Conservation (phyloP, 2,329 filamentous ascomycete species). For the Niveomyces coronatus region DNA sequence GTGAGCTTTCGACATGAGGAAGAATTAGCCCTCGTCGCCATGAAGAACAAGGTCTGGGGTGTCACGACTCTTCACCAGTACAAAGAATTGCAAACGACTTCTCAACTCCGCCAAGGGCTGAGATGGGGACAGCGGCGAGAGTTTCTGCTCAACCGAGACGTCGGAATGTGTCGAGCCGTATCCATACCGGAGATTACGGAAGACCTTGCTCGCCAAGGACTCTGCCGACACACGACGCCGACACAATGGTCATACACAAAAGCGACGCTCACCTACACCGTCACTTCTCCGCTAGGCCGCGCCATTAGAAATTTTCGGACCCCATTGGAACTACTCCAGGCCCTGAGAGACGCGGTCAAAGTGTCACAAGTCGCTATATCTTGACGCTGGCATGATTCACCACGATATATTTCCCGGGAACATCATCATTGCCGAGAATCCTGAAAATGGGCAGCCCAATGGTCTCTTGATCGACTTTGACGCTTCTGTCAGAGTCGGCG, state of each 20-base stretch:
- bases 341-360: constrained; percentile 14
- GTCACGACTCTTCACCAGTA: not conserved
- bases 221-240: constrained; percentile 11
- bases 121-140: not conserved
- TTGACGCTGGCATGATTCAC: constrained; percentile 11
- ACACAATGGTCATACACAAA: constrained; percentile 12
- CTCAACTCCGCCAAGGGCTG: not conserved
- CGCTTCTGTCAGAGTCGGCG: constrained; percentile 10
- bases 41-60: not conserved
- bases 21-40: not conserved
- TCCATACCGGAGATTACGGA: too few species aligned
- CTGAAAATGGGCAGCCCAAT: not conserved
- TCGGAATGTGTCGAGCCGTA: too few species aligned
- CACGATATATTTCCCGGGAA: constrained; percentile 13
- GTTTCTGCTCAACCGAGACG: not conserved
- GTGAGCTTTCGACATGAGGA: not conserved
- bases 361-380: constrained; percentile 13
- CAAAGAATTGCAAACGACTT: not conserved
- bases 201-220: too few species aligned
- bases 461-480: constrained; percentile 16
- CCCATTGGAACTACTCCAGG: constrained; percentile 11
- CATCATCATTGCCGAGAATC: constrained; percentile 12
- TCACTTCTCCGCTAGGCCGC: constrained; percentile 15
- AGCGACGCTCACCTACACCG: constrained; percentile 12
- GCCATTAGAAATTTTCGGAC: constrained; percentile 13